phyloP scores from a whole-genome alignment of 352 stramenopile genomes.

The Globisporangium parvum region DNA sequence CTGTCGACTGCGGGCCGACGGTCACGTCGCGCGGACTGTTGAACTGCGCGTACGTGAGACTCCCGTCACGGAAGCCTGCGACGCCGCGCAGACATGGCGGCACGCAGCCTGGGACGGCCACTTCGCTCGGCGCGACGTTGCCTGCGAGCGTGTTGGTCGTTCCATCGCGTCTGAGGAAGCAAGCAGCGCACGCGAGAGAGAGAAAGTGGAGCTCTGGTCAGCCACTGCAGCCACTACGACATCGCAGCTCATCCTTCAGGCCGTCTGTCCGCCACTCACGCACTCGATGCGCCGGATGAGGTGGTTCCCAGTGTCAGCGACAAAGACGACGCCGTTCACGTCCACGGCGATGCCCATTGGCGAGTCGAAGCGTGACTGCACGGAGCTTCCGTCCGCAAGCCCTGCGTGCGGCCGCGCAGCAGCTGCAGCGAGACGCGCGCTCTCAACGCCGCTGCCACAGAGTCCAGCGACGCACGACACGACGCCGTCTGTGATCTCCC shows the following conservation, averaged over 20 bases:
- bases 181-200: too few species aligned
- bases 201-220: neutral
- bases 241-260: neutral
- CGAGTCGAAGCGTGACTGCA: constrained; percentile 86
- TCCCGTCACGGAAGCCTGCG: constrained; percentile 83
- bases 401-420: constrained; percentile 72
- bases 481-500: constrained; percentile 49
- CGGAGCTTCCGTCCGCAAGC: constrained; percentile 80
- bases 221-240: too few species aligned
- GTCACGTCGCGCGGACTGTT: constrained; percentile 91
- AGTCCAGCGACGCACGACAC: constrained; percentile 87
- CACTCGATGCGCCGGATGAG: constrained; percentile 85
- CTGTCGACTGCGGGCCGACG: constrained; percentile 63
- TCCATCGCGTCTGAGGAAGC: constrained; percentile 25
- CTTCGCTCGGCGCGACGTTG: constrained; percentile 45
- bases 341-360: constrained; percentile 87
- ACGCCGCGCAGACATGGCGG: constrained; percentile 88
- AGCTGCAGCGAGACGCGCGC: constrained; percentile 21
- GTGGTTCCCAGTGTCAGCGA: constrained; percentile 96
- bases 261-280: constrained; percentile 7
- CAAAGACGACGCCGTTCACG: constrained; percentile 80
- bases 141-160: constrained; percentile 64
- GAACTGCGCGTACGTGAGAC: constrained; percentile 85
- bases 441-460: constrained; percentile 77
- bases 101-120: constrained; percentile 79